These are phyloP conservation scores for Aureobasidium sp. DNA, from an alignment of 2,329 filamentous ascomycete genomes.

Conservation along the genomic window DNA sequence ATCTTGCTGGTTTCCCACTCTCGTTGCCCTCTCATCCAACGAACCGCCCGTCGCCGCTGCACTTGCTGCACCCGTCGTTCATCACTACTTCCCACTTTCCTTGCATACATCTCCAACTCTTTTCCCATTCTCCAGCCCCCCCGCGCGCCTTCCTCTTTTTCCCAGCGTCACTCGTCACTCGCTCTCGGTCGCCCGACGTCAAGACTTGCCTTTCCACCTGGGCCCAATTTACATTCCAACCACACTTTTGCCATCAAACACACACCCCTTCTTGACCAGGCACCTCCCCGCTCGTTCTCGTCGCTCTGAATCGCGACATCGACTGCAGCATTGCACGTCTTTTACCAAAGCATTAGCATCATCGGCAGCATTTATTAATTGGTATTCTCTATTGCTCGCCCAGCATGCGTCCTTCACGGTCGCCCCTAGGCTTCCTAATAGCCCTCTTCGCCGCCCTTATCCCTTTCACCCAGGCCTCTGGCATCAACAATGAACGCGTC, in stretches of 20 bases:
- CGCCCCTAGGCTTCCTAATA: conserved; percentile 27
- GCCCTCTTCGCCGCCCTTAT: conserved; percentile 30
- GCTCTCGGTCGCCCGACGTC: conserved; percentile 4
- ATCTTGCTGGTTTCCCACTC: not conserved
- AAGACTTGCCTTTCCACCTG: conserved; percentile 4
- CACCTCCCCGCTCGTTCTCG: conserved; percentile 9
- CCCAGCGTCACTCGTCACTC: not conserved
- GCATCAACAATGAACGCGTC: conserved; percentile 43
- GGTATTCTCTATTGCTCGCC: conserved; percentile 6
- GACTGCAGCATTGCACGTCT: not conserved
- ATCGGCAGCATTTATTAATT: not conserved
- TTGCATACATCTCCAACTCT: conserved; percentile 2
- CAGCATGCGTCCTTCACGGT: conserved; percentile 28
- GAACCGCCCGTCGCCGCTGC: conserved; percentile 4
- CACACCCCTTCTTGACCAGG: not conserved
- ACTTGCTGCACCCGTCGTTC: not conserved
- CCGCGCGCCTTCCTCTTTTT: conserved; percentile 1
- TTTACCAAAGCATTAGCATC: not conserved
- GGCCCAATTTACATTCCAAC: conserved; percentile 8
- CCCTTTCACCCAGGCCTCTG: conserved; percentile 36
- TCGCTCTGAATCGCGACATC: not conserved
- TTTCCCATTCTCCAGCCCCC: conserved; percentile 2
- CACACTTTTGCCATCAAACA: not conserved
- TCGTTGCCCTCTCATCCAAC: conserved; percentile 6
- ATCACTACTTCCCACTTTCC: conserved; percentile 4